Evolutionary conservation across 805 yeast species (phyloP).

Genomic region (Zygoascus ofunaensis): DNA sequence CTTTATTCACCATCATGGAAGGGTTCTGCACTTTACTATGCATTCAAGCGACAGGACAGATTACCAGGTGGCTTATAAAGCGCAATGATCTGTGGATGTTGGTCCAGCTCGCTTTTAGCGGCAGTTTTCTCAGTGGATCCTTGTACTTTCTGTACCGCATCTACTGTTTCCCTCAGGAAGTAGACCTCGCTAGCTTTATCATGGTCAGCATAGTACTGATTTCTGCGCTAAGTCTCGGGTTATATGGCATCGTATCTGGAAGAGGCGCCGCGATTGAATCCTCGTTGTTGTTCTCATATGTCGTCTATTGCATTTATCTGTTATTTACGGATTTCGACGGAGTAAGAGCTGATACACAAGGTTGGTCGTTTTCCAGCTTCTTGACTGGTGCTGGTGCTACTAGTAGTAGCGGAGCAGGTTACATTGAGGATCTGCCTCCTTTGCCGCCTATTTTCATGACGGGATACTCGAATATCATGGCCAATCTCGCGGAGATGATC

Average conservation of each 20-base stretch:
- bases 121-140: slow-evolving; percentile 66
- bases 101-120: slow-evolving; percentile 59
- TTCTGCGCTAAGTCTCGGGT: slow-evolving; percentile 58
- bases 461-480: slow-evolving; percentile 29
- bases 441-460: slow-evolving; percentile 33
- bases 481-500: slow-evolving; percentile 30
- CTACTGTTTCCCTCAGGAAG: slow-evolving; percentile 58
- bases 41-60: slow-evolving; percentile 88
- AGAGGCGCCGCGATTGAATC: slow-evolving; percentile 88
- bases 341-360: slow-evolving; percentile 12
- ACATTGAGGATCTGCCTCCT: slow-evolving; percentile 18
- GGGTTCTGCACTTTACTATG: slow-evolving; percentile 86
- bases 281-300: slow-evolving; percentile 76
- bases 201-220: slow-evolving; percentile 81
- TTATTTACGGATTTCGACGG: slow-evolving; percentile 76
- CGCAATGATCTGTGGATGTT: slow-evolving; percentile 75
- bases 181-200: slow-evolving; percentile 69
- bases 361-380: slow-evolving; percentile 12
- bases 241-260: slow-evolving; percentile 75
- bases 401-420: not conserved
- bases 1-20: slow-evolving; percentile 79
- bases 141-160: slow-evolving; percentile 74
- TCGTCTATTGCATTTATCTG: slow-evolving; percentile 87
- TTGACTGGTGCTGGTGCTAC: slow-evolving; percentile 3
- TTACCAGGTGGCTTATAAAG: slow-evolving; percentile 58